These are phyloP conservation scores for Sideroxylon spinosum DNA, from an alignment of 179 eudicot genomes.

Conservation along the genomic window DNA sequence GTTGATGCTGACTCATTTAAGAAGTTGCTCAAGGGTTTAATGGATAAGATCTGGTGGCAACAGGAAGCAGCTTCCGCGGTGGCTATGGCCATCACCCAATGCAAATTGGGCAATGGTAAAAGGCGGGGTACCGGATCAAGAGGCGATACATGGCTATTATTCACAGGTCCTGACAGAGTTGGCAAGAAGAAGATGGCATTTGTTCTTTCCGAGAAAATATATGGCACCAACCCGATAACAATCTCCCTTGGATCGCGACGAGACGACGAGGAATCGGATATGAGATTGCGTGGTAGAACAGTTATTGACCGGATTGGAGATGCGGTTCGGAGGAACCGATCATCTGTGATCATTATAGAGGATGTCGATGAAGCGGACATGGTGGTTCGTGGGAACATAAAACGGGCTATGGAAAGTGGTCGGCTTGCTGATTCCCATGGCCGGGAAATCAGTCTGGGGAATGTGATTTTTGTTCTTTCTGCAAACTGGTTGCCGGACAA, in stretches of 20 bases:
- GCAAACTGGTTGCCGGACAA: conserved; percentile 46
- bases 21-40: conserved; percentile 73
- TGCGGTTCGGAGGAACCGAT: conserved; percentile 73
- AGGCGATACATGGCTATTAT: conserved; percentile 78
- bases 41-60: conserved; percentile 87
- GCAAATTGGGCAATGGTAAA: conserved; percentile 63
- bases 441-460: conserved; percentile 86
- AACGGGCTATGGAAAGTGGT: conserved; percentile 85
- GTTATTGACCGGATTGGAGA: conserved; percentile 73
- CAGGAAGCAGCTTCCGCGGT: conserved; percentile 75
- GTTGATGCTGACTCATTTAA: conserved; percentile 68
- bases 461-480: conserved; percentile 67
- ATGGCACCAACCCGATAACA: conserved; percentile 42
- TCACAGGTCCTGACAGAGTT: conserved; percentile 68
- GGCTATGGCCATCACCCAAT: conserved; percentile 63
- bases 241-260: conserved; percentile 66
- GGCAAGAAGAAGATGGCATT: conserved; percentile 87
- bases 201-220: conserved; percentile 60
- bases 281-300: conserved; percentile 71
- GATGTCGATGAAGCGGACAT: conserved; percentile 79
- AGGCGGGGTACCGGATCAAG: conserved; percentile 46
- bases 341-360: conserved; percentile 70
- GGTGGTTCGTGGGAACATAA: conserved; percentile 62
- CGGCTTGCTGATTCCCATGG: conserved; percentile 79
- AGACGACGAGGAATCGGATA: conserved; percentile 50